A percentile compares a stretch with the other conserved stretches of the same genome.
Conservation (phyloP, 176 grass and related monocot species). For the Oryza coarctata region DNA sequence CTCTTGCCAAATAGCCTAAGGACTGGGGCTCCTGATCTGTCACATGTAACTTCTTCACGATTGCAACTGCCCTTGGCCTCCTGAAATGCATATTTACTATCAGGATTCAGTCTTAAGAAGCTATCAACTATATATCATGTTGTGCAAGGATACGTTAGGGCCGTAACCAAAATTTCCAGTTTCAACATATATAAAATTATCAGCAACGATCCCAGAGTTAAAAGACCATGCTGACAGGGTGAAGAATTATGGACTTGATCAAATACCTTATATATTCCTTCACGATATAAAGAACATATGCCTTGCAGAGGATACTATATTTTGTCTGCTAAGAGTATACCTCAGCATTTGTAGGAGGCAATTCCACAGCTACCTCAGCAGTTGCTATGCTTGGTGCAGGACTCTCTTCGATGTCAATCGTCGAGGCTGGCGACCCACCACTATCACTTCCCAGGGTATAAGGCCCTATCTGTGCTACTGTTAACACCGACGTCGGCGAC, state of each 20-base stretch:
- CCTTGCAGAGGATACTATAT: not conserved
- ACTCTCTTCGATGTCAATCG: conserved; percentile 44
- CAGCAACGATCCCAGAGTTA: not conserved
- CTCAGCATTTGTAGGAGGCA: conserved; percentile 16
- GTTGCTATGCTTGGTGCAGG: conserved; percentile 15
- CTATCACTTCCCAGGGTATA: conserved; percentile 19
- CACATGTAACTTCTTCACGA: conserved; percentile 26
- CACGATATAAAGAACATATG: conserved; percentile 21
- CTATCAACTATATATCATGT: not conserved
- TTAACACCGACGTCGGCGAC: conserved; percentile 71
- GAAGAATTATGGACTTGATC: conserved; percentile 13
- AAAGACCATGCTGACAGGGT: not conserved
- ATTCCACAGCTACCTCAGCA: conserved; percentile 28
- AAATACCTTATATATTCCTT: conserved; percentile 24
- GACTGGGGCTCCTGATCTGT: conserved; percentile 28
- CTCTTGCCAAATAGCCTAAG: conserved; percentile 80
- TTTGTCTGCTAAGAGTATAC: conserved; percentile 30
- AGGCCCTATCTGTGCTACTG: conserved; percentile 18
- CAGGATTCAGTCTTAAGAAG: conserved; percentile 22
- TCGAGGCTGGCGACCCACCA: conserved; percentile 42
- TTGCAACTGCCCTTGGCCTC: not conserved
- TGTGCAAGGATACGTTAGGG: not conserved
- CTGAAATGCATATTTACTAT: conserved; percentile 33
- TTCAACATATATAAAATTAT: conserved; percentile 21
- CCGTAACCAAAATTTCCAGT: not conserved